These are phyloP conservation scores for Colletotrichum cordylinicola DNA, from an alignment of 2,329 filamentous ascomycete species.

Conservation along the genomic window DNA sequence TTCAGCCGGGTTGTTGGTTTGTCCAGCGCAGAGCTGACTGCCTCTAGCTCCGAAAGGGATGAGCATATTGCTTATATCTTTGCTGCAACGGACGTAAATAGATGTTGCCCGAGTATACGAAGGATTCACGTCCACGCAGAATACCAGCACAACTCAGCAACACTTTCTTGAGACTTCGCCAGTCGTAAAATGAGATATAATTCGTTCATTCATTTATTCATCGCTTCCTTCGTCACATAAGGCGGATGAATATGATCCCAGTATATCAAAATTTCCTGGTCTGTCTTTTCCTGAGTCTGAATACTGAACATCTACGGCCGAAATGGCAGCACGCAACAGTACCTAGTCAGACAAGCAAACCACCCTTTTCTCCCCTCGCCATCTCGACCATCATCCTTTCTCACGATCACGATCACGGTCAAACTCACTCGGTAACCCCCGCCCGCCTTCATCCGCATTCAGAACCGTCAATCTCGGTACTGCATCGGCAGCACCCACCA, in stretches of 20 bases:
- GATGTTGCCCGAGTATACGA: background rate
- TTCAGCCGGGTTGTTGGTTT: background rate
- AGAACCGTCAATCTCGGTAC: background rate
- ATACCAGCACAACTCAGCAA: rapidly evolving
- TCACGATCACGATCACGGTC: background rate
- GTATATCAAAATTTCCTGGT: rapidly evolving
- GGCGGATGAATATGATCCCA: rapidly evolving
- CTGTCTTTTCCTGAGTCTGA: background rate
- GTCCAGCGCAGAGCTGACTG: background rate
- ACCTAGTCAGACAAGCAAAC: background rate
- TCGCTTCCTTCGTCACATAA: background rate
- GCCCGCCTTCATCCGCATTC: background rate
- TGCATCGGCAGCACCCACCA: background rate
- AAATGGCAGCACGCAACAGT: background rate
- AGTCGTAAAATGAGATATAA: rapidly evolving
- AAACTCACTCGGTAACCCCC: background rate
- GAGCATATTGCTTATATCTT: background rate
- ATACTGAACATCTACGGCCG: background rate
- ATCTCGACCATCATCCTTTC: rapidly evolving
- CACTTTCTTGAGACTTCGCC: rapidly evolving
- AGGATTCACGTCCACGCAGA: background rate
- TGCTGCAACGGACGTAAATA: background rate
- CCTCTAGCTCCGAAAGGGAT: rapidly evolving
- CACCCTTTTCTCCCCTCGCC: background rate
- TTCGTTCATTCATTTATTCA: background rate